These are phyloP conservation scores for Colletotrichum viniferum DNA, from an alignment of 2,329 filamentous ascomycete genomes.

Conservation along the genomic window DNA sequence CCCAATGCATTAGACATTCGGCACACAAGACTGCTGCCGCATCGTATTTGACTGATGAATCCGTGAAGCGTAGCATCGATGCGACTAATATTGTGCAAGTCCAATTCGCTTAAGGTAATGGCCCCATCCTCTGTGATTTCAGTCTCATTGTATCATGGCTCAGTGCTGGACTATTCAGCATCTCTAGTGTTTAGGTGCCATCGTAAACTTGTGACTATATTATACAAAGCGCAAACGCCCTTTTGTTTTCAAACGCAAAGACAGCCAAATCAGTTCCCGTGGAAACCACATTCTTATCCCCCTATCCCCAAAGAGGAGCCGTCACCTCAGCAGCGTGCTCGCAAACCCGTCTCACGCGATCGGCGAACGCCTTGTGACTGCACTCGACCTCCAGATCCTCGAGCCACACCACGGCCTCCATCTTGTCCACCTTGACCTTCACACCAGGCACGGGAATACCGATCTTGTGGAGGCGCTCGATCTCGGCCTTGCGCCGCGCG, in stretches of 20 bases:
- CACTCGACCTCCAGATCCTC: constrained; percentile 93
- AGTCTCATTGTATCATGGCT: neutral
- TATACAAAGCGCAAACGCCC: neutral
- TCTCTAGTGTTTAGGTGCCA: neutral
- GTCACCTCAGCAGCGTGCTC: constrained; percentile 89
- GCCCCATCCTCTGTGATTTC: neutral
- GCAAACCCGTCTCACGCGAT: constrained; percentile 86
- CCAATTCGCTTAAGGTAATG: neutral
- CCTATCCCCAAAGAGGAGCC: constrained; percentile 69
- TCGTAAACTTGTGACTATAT: neutral
- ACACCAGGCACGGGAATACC: constrained; percentile 93
- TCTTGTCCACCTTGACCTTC: constrained; percentile 85
- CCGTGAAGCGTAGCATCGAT: neutral
- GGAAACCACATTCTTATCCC: neutral
- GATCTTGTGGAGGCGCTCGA: constrained; percentile 78
- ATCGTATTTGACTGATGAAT: neutral
- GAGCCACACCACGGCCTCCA: constrained; percentile 87
- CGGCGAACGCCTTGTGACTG: constrained; percentile 75
- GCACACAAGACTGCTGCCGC: neutral
- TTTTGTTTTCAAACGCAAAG: neutral
- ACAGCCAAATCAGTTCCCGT: neutral
- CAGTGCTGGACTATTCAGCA: neutral
- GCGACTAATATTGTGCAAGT: neutral
- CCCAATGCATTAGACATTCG: constrained; percentile 18
- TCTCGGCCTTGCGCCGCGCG: constrained; percentile 67